These are phyloP conservation scores for Aspergillus neotritici DNA, from an alignment of 2,329 filamentous ascomycete genomes.

Conservation along the genomic window DNA sequence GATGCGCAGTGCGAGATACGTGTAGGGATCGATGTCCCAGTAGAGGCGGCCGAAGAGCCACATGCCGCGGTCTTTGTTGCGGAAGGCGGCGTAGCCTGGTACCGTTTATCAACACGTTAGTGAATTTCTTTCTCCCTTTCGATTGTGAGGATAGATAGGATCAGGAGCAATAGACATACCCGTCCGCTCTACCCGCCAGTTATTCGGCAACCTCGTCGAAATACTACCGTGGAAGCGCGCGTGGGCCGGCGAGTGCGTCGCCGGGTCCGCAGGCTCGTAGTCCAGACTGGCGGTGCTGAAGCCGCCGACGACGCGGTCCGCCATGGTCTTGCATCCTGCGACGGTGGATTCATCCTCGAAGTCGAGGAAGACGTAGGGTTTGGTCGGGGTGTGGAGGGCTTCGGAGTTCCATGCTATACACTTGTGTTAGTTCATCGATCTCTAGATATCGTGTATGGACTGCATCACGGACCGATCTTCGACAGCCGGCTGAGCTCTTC, in stretches of 20 bases:
- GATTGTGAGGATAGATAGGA: neutral
- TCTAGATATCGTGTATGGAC: neutral
- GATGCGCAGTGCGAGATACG: constrained; percentile 78
- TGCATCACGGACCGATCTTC: constrained; percentile 44
- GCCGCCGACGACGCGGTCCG: constrained; percentile 79
- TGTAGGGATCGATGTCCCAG: constrained; percentile 87
- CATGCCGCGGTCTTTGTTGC: constrained; percentile 68
- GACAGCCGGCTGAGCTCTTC: constrained; percentile 56
- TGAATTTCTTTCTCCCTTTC: constrained; percentile 3
- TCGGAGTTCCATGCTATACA: constrained; percentile 39
- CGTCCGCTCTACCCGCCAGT: constrained; percentile 45
- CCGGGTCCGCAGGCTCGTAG: constrained; percentile 49
- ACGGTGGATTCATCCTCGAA: constrained; percentile 36
- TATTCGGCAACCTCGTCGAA: constrained; percentile 72
- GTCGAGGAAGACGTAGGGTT: constrained; percentile 37
- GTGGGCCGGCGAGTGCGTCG: constrained; percentile 52
- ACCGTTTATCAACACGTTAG: constrained; percentile 31
- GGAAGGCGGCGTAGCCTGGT: constrained; percentile 78
- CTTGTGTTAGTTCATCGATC: constrained; percentile 6
- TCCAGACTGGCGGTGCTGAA: constrained; percentile 71
- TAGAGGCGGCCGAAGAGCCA: constrained; percentile 81
- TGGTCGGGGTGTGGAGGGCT: constrained; percentile 31
- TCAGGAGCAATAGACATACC: constrained; percentile 19
- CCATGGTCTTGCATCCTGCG: constrained; percentile 64
- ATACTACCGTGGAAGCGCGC: constrained; percentile 82